phyloP scores from a whole-genome alignment of 106 monocot species.

The Dioscorea zingiberensis region DNA sequence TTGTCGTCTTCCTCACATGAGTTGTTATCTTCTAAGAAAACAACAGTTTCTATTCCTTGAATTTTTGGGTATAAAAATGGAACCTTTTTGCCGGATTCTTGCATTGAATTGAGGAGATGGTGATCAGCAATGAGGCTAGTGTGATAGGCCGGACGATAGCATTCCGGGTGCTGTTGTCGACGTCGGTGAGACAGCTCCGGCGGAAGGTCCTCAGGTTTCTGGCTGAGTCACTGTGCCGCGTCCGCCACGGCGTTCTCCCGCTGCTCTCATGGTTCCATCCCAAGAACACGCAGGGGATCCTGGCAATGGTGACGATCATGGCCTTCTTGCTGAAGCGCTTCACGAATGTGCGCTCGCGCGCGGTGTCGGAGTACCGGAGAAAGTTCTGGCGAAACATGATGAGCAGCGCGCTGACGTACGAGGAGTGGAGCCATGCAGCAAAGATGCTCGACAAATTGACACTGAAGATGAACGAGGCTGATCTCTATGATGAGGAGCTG shows the following conservation, averaged over 20 bases:
- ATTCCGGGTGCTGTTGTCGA: constrained; percentile 63
- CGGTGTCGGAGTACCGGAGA: constrained; percentile 64
- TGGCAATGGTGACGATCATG: constrained; percentile 41
- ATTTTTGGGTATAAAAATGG: too few relatives aligned
- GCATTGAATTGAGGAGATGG: too few relatives aligned
- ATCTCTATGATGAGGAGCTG: constrained; percentile 84
- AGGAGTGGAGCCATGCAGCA: constrained; percentile 90
- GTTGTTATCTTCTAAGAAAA: too few relatives aligned
- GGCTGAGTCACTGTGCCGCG: not conserved
- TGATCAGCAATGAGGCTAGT: constrained; percentile 53
- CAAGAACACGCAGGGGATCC: constrained; percentile 66
- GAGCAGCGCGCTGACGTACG: constrained; percentile 65
- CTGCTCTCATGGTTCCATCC: constrained; percentile 63
- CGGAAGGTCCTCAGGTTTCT: constrained; percentile 11
- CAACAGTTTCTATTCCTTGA: too few relatives aligned
- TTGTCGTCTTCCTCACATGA: too few relatives aligned
- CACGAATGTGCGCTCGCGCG: too few relatives aligned
- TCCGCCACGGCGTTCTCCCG: constrained; percentile 2
- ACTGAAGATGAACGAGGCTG: constrained; percentile 41
- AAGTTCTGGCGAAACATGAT: constrained; percentile 94
- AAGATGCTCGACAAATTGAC: constrained; percentile 82
- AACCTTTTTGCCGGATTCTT: too few relatives aligned
- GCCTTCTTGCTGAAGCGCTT: constrained; percentile 51
- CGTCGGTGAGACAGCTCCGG: constrained; percentile 47
- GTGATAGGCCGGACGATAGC: constrained; percentile 74